These are phyloP conservation scores for Skeletonema marinoi DNA, from an alignment of 108 stramenopile species.

Conservation along the genomic window DNA sequence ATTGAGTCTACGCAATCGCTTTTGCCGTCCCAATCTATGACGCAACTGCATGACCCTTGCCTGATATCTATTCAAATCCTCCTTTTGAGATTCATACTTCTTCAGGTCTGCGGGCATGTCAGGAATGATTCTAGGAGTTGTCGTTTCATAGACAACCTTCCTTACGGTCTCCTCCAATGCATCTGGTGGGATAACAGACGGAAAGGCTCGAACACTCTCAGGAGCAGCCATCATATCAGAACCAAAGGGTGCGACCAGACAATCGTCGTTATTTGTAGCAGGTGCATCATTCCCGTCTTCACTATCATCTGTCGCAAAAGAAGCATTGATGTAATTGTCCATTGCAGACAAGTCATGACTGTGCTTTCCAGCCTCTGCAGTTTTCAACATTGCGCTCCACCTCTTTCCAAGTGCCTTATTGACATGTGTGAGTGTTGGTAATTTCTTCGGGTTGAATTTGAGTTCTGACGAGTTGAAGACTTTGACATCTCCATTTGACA, in stretches of 20 bases:
- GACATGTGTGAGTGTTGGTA: constrained; percentile 31
- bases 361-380: constrained; percentile 46
- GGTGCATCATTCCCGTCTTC: constrained; percentile 10
- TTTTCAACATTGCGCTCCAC: constrained; percentile 69
- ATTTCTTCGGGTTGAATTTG: constrained; percentile 37
- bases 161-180: constrained; percentile 61
- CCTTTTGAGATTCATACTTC: constrained; percentile 60
- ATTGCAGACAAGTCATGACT: constrained; percentile 63
- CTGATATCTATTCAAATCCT: constrained; percentile 57
- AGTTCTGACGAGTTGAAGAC: constrained; percentile 23
- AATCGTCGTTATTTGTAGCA: constrained; percentile 13
- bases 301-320: constrained; percentile 1
- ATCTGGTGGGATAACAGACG: constrained; percentile 48
- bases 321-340: constrained; percentile 28
- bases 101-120: constrained; percentile 55
- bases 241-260: constrained; percentile 57
- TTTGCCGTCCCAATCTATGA: constrained; percentile 70
- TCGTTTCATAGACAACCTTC: constrained; percentile 53
- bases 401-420: constrained; percentile 61
- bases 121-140: constrained; percentile 52
- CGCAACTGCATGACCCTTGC: constrained; percentile 65
- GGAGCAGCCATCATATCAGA: constrained; percentile 68
- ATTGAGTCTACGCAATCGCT: constrained; percentile 70
- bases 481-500: constrained; percentile 21
- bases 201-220: constrained; percentile 48